Base-by-base conservation (phyloP, 345 rosid species). In the Pistacia integerrima region DNA sequence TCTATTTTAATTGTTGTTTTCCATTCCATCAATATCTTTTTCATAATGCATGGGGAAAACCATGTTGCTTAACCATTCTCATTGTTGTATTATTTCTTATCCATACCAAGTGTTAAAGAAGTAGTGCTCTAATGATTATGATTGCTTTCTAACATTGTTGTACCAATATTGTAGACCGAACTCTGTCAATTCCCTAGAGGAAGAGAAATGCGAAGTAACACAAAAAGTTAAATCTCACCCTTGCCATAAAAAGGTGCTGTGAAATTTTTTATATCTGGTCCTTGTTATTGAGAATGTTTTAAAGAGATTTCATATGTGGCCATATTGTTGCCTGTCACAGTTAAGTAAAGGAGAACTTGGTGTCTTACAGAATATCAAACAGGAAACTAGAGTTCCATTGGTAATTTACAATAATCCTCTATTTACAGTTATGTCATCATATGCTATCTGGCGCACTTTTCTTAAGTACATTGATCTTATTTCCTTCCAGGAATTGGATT, bases 181-280 rank as follows among this genome's bases (percentile, higher is more conserved):
- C 30, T 61, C 83, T n/a, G 68, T 28, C 33, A 61, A 74, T 61
- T 64, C 74, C 64, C 61, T 68, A 14, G 78, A 80, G 68, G 75
- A 59, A 57, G 85, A 81, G 78, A 85, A 75, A 69, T 61, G 48
- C 22, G 81, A 82, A 78, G 80, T 36, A 22, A 70, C 67, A 20
- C 75, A 74, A 46, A 79, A 60, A 77, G 38, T 28, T 66, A 79
- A 75, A 79, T 66, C 75, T 46, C 64, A 71, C 51, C 64, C 84
- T 75, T 73, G 35, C 11, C 74, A 72, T 57, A 87, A 72, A 60
- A 85, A 88, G 90, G 90, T 85, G 66, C 57, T 22, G 4, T 59
- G 20, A 33, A 46, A 64, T 66, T 57, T 59, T 66, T 57, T 22
- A 14, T 74, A 8, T 28, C 72, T 35, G 8, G 58, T 20, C 17